phyloP scores from a whole-genome alignment of 2,329 filamentous ascomycete species.

The Xylaria sp. region DNA sequence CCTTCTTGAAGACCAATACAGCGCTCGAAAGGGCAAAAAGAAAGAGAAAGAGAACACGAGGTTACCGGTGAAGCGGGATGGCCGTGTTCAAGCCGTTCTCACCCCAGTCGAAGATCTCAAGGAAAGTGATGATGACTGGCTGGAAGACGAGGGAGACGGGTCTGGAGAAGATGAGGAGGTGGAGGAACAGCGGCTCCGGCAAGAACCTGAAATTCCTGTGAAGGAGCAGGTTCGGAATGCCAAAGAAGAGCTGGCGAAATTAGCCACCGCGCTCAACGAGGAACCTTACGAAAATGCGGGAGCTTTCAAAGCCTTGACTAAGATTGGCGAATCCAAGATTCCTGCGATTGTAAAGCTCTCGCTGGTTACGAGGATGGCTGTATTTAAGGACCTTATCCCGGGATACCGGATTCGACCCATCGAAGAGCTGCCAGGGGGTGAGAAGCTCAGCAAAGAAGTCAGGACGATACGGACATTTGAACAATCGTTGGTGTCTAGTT shows the following conservation, averaged over 20 bases:
- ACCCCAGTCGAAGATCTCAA: slow-evolving; percentile 68
- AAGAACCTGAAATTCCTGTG: slow-evolving; percentile 73
- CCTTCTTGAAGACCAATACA: slow-evolving; percentile 87
- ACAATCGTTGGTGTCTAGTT: slow-evolving; percentile 84
- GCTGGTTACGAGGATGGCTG: slow-evolving; percentile 84
- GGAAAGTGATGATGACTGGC: slow-evolving; percentile 71
- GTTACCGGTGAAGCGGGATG: slow-evolving; percentile 87
- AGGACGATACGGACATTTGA: slow-evolving; percentile 85
- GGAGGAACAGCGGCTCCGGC: slow-evolving; percentile 49
- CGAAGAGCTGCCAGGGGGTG: slow-evolving; percentile 77
- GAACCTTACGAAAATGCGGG: slow-evolving; percentile 90
- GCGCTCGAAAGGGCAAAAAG: slow-evolving; percentile 79
- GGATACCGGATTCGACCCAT: slow-evolving; percentile 93
- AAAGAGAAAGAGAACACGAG: slow-evolving; percentile 75
- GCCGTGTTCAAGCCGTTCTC: slow-evolving; percentile 71
- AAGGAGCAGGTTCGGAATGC: slow-evolving; percentile 84
- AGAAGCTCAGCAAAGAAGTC: slow-evolving; percentile 92
- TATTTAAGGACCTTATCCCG: slow-evolving; percentile 96
- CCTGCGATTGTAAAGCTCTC: slow-evolving; percentile 85
- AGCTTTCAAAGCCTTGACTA: slow-evolving; percentile 80
- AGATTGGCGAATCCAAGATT: slow-evolving; percentile 76
- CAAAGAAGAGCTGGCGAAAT: slow-evolving; percentile 90
- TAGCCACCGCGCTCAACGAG: slow-evolving; percentile 85
- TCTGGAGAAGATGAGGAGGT: slow-evolving; percentile 55
- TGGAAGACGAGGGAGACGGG: slow-evolving; percentile 69